Base-by-base conservation (phyloP, 2,329 filamentous ascomycete genomes). In the Onygenales sp. region DNA sequence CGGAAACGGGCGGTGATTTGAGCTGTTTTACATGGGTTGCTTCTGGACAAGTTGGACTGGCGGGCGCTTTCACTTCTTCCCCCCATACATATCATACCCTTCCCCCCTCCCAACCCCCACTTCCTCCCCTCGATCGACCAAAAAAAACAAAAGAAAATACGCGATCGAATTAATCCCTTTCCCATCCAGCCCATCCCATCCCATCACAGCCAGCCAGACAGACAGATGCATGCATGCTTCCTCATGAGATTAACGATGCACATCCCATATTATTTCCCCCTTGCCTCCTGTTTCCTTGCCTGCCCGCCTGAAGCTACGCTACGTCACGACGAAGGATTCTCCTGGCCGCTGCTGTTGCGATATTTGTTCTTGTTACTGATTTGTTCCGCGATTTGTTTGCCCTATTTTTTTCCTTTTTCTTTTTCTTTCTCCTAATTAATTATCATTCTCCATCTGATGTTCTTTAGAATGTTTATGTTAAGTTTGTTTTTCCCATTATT, bases 341-440 rank as follows among this genome's bases (percentile, higher is more conserved):
- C 21, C 21, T 54, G 54, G 51, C 50, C 57, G 57, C 31, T 39
- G 8, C 9, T 33, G 35, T 45, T 43, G 27, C 49, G 27, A 13
- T 21, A 36, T 46, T 42, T 35, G n/a, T 52, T 38, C 21, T 27
- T 27, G 21, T 52, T 14, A 17, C 17, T 36, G 27, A 31, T 56
- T 54, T 46, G 51, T 52, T 57, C 43, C 13, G 27, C 13, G 6
- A 32, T 57, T 60, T 64, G 60, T 61, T 52, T 63, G 61, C 53
- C 55, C 61, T 54, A 56, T 67, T 61, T 62, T 66, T 64, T 68
- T 2, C 13, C 21, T 38, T 27, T 42, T 50, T 35, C 10, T 36
- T 51, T 35, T 3, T 53, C 43, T 45, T 35, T 51, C 35, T 54
- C 46, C 38, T 51, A 47, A 52, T 49, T 39, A 47, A 43, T 38